phyloP scores from a whole-genome alignment of 164 flowering plant species.

The Brasenia schreberi region DNA sequence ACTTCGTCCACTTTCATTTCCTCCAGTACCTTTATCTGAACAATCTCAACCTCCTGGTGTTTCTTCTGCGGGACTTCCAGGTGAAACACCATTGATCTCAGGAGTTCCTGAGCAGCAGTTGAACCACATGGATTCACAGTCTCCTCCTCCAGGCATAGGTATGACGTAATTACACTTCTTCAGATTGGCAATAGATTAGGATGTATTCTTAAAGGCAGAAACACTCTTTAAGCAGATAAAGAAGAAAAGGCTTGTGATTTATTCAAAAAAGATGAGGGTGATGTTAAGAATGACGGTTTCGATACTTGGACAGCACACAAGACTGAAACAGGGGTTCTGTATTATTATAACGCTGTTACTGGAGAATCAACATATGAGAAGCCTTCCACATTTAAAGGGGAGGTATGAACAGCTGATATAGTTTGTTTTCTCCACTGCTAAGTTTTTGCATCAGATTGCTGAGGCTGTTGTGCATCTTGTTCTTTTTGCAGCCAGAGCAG shows the following conservation, averaged over 20 bases:
- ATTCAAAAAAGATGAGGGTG: slow-evolving; percentile 14
- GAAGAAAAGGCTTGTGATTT: slow-evolving; percentile 16
- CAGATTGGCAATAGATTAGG: neutral
- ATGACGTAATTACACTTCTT: slow-evolving; percentile 4
- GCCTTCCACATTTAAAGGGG: slow-evolving; percentile 62
- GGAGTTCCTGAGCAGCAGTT: slow-evolving; percentile 17
- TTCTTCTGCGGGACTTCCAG: slow-evolving; percentile 28
- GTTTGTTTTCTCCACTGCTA: neutral
- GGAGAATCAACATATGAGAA: slow-evolving; percentile 86
- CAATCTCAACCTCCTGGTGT: slow-evolving; percentile 56
- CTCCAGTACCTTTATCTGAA: slow-evolving; percentile 36
- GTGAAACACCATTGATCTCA: slow-evolving; percentile 16
- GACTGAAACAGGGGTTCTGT: slow-evolving; percentile 71
- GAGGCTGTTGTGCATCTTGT: neutral
- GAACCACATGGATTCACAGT: slow-evolving; percentile 15
- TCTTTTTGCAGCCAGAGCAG: slow-evolving; percentile 47
- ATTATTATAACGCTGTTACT: slow-evolving; percentile 86
- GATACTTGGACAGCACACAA: slow-evolving; percentile 92
- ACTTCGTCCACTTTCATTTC: slow-evolving; percentile 25
- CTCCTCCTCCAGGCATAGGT: slow-evolving; percentile 54
- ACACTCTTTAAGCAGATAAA: slow-evolving; percentile 23
- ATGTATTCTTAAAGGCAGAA: neutral
- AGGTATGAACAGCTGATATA: slow-evolving; percentile 28
- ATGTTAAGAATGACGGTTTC: slow-evolving; percentile 21
- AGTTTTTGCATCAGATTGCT: neutral